Evolutionary conservation across 2,329 filamentous ascomycete species (phyloP), one percentile per base, ranked within the genome.

Genomic region (Monosporascus sp.): DNA sequence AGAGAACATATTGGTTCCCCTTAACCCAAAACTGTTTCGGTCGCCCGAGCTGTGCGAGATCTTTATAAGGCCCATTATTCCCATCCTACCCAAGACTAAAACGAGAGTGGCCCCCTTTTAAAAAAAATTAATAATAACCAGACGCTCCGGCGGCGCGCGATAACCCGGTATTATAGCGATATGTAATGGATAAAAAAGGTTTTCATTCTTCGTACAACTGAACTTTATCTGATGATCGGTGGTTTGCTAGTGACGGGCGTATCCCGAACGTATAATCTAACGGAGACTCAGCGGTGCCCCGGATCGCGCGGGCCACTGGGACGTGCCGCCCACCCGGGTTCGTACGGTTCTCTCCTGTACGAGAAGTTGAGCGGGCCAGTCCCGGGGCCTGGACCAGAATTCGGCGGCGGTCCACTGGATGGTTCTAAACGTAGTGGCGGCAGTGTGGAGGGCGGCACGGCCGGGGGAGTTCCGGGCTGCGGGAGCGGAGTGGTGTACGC

Each of bases 401-500:
- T 59, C 15, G 59, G 58, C 31, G 58, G 56, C 24, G 62, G 61
- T 20, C 58, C 59, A 22, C 60, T 51, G 17, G 63, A 61, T 37
- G 69, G 69, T 39, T 81, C 77, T 57, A 81, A 73, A 5, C 77
- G 70, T 38, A 82, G 60, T 2, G 78, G 76, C 5, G 78, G 78
- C 3, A 81, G 65, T 51, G 75, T 70, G 9, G 78, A 74, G 14
- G 68, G 68, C 45, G 55, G 52, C 36, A 58, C 57, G 17, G 56
- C 55, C 5, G 61, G 61, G 38, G 66, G 66, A 3, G 66, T 68
- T 34, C 64, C 64, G 14, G 66, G 66, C 37, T 68, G 66, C 2
- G 66, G 67, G 25, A 63, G 54, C 47, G 65, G 59, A n/a, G 60
- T 54, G 2, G 49, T 65, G 51, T 75, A 78, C 5, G 60, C 60